These are phyloP conservation scores for Aspergillus pseudoterreus DNA, from an alignment of 2,329 filamentous ascomycete genomes.

Conservation along the genomic window DNA sequence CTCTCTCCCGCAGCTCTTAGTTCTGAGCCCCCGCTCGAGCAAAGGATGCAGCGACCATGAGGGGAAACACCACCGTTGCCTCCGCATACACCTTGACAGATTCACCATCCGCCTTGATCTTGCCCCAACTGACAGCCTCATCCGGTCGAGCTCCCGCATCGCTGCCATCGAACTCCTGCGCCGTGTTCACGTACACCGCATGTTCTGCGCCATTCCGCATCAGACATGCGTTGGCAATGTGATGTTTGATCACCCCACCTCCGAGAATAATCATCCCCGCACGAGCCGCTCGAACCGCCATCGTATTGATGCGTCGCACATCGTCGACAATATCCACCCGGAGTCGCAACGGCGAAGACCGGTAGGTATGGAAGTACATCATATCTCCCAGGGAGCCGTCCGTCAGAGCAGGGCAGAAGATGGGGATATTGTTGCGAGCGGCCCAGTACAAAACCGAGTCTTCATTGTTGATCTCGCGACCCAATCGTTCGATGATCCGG, in stretches of 20 bases:
- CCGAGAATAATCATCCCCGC: conserved; percentile 95
- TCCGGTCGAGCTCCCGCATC: conserved; percentile 93
- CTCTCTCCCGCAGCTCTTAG: conserved; percentile 1
- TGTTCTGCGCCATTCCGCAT: conserved; percentile 98
- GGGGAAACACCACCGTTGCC: conserved; percentile 63
- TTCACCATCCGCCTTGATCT: conserved; percentile 86
- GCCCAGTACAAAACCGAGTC: conserved; percentile 95
- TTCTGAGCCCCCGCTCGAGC: conserved; percentile 39
- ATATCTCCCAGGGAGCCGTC: conserved; percentile 96
- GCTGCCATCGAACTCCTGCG: conserved; percentile 94
- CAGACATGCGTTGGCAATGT: conserved; percentile 94
- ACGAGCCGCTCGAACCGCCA: conserved; percentile 80
- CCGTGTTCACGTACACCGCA: conserved; percentile 97
- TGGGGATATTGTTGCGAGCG: conserved; percentile 91
- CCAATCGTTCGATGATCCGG: conserved; percentile 83
- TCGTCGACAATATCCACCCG: conserved; percentile 91
- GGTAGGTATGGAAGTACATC: conserved; percentile 98
- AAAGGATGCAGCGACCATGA: conserved; percentile 65
- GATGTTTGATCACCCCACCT: conserved; percentile 94
- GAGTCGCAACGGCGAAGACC: conserved; percentile 74
- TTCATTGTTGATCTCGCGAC: conserved; percentile 91
- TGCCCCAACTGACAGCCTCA: conserved; percentile 97
- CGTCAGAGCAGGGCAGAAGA: conserved; percentile 94
- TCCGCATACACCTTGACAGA: conserved; percentile 83
- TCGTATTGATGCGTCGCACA: conserved; percentile 86